A percentile compares a stretch with the other conserved stretches of the same genome.
Conservation (phyloP, 345 rosid genomes). For the Brassica nigra region DNA sequence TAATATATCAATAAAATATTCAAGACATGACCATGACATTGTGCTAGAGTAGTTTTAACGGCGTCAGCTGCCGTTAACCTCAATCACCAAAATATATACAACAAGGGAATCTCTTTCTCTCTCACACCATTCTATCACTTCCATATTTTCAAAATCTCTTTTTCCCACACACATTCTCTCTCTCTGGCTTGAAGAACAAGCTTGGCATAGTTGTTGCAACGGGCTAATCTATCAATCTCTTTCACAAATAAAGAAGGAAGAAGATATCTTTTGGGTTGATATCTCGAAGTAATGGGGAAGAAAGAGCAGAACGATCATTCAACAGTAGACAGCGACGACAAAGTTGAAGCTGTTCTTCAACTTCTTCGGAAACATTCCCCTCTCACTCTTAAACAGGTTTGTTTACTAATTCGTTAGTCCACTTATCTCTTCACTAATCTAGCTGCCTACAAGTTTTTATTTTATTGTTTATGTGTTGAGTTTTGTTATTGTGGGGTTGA, state of each 20-base stretch:
- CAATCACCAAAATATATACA: slow-evolving; percentile 36
- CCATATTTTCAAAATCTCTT: slow-evolving; percentile 19
- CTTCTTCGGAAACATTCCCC: slow-evolving; percentile 78
- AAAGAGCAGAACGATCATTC: slow-evolving; percentile 49
- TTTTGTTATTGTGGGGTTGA: not conserved
- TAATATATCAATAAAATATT: slow-evolving; percentile 2
- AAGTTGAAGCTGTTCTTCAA: slow-evolving; percentile 73
- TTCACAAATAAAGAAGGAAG: not conserved
- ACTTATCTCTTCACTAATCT: not conserved
- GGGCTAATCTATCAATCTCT: slow-evolving; percentile 10
- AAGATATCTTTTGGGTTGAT: not conserved
- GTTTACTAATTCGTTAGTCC: not conserved
- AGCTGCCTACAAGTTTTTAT: not conserved
- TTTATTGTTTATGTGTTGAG: not conserved
- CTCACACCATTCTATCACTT: slow-evolving; percentile 27
- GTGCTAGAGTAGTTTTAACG: slow-evolving; percentile 28
- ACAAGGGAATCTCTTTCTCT: slow-evolving; percentile 32
- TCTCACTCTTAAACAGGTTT: slow-evolving; percentile 82
- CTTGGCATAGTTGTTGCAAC: slow-evolving; percentile 36
- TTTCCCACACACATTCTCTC: slow-evolving; percentile 11
- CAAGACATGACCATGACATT: not conserved
- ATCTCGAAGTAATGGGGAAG: slow-evolving; percentile 63
- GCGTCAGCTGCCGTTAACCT: slow-evolving; percentile 37
- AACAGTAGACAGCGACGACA: slow-evolving; percentile 31
- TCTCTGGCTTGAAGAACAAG: slow-evolving; percentile 38